Conservation (phyloP, 2,329 filamentous ascomycete genomes). For the Xylaria sp. region DNA sequence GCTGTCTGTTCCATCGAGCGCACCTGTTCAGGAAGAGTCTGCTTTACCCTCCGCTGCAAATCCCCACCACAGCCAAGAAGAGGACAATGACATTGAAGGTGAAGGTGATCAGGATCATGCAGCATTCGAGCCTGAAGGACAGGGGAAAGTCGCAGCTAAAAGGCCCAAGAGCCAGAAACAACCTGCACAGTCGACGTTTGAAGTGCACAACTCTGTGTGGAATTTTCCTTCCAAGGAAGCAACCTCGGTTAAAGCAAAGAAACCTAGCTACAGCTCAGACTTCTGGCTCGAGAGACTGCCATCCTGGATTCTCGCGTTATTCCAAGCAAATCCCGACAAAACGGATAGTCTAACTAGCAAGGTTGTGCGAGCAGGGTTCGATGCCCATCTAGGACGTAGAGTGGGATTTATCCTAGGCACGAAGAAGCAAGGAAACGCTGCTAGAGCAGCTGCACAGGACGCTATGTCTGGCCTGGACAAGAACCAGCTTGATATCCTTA, state of each 20-base stretch:
- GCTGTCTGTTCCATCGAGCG: slow-evolving; percentile 13
- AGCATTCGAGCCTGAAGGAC: not conserved
- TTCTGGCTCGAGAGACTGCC: slow-evolving; percentile 13
- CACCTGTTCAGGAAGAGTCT: not conserved
- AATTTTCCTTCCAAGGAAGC: slow-evolving; percentile 4
- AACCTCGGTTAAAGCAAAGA: not conserved
- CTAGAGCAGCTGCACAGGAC: slow-evolving; percentile 15
- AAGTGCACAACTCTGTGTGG: slow-evolving; percentile 7
- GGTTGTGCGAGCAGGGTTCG: slow-evolving; percentile 26
- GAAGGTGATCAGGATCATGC: not conserved
- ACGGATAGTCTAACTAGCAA: slow-evolving; percentile 23
- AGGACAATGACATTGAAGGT: not conserved
- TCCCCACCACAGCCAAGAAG: slow-evolving; percentile 1
- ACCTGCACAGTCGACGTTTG: not conserved
- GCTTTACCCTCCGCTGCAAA: not conserved
- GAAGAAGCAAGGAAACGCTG: slow-evolving; percentile 18
- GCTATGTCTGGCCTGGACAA: slow-evolving; percentile 15
- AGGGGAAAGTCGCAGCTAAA: not conserved
- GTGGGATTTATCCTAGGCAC: slow-evolving; percentile 25
- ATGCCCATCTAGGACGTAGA: slow-evolving; percentile 21
- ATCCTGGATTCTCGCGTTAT: slow-evolving; percentile 9
- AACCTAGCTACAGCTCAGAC: not conserved
- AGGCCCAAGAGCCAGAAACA: not conserved
- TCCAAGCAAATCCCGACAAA: slow-evolving; percentile 19
- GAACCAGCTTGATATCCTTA: slow-evolving; percentile 14